Conservation (phyloP, 345 rosid genomes). For the Eucalyptus marginata region DNA sequence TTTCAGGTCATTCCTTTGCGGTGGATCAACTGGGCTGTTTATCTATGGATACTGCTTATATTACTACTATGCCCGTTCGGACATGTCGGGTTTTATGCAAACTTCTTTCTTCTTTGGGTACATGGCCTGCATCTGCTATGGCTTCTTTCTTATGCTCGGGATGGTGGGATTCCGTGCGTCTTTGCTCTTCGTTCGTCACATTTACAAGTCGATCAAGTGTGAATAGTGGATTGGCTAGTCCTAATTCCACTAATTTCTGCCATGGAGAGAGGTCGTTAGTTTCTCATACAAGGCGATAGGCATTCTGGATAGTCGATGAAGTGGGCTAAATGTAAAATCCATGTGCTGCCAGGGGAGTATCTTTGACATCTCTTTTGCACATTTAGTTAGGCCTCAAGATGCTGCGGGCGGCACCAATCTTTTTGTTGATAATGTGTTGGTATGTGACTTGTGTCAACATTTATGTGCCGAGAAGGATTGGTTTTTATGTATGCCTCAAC, state of each 20-base stretch:
- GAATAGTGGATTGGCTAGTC: slow-evolving; percentile 24
- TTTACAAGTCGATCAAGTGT: slow-evolving; percentile 70
- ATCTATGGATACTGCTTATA: slow-evolving; percentile 71
- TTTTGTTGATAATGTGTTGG: not conserved
- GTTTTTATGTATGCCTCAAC: not conserved
- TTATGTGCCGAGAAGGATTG: not conserved
- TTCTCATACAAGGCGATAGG: not conserved
- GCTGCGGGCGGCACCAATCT: not conserved
- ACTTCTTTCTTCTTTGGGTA: slow-evolving; percentile 81
- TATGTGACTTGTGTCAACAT: not conserved
- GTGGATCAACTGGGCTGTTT: slow-evolving; percentile 74
- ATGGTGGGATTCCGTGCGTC: slow-evolving; percentile 71
- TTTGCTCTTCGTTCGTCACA: slow-evolving; percentile 63
- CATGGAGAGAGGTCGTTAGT: not conserved
- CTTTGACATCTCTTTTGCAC: not conserved
- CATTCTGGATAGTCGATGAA: not conserved
- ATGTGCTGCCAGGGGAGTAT: not conserved
- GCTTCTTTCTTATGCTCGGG: slow-evolving; percentile 85
- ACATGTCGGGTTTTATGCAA: slow-evolving; percentile 89
- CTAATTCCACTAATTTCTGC: not conserved
- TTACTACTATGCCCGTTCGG: slow-evolving; percentile 64
- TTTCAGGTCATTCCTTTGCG: slow-evolving; percentile 66
- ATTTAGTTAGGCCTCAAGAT: not conserved
- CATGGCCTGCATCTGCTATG: slow-evolving; percentile 84
- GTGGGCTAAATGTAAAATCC: not conserved